Evolutionary conservation across 1,139 yeast genomes (phyloP), one percentile per base, ranked within the genome.

Genomic region (Magnusiomyces sp.): DNA sequence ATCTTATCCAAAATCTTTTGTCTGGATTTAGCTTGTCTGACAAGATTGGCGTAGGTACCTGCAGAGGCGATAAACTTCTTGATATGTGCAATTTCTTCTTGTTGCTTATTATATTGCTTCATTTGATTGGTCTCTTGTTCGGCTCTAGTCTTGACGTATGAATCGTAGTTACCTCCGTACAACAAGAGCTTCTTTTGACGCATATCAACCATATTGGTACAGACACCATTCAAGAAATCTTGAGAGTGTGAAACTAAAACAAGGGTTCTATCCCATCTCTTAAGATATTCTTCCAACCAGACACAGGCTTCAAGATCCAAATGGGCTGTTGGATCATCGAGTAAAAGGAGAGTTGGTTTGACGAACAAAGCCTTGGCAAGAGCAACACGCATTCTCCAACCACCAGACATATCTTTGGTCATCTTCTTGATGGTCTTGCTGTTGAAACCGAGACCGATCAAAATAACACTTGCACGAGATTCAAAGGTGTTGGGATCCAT

Each of bases 391-490:
- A 85, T 85, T 74, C 83, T 82, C 95, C 95, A 85, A 61, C 95
- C 95, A 80, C 99, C 99, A 68, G 97, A 88, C 98, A 92, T 92
- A 68, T 92, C 98, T 73, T 88, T 90, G 65, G 98, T 92, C 74
- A 81, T 84, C 74, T 83, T 83, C 69, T 80, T 78, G 65, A 90
- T 89, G 55, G 97, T 92, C 61, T 73, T 72, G 52, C 83, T 66
- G 72, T 86, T 87, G 81, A 92, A 92, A 65, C 99, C 98, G 70
- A 92, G 80, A 89, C 98, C 99, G 60, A 88, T 87, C 65, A 92
- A 77, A 64, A 92, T 94, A 59, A 89, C 74, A 52, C 98, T 95
- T 52, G 99, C 98, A 72, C 98, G 82, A 46, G 95, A 75, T 75
- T 92, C 98, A 65, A 92, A 92, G 51, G 98, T 92, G 50, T 90